Evolutionary conservation across 352 stramenopile genomes (phyloP), one percentile per base, ranked within the genome.

Genomic region (Aphanomyces astaci): DNA sequence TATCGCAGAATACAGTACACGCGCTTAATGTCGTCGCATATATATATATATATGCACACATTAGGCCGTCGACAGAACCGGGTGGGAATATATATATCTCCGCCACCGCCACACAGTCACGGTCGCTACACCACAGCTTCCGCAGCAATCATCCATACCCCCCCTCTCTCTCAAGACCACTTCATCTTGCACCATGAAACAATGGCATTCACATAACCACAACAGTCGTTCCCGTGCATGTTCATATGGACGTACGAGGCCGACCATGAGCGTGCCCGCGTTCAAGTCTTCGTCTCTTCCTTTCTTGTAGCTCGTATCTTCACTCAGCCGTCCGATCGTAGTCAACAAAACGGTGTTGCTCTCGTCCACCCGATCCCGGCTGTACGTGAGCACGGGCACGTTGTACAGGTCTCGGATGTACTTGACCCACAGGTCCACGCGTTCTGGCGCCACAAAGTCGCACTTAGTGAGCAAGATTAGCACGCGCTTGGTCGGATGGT

Each of bases 401-500:
- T 28, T 32, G 36, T 68, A 68, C n/a, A 40, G 62, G 1, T 36
- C 15, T 52, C 78, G 66, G 22, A 68, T 46, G 56, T 71, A 71
- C 10, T n/a, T 2, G 22, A 71, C 30, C 64, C 64, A 71, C 33
- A 24, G n/a, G 1, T 24, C 43, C 7, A 65, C 17, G 7, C 53
- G 53, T 3, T 71, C 64, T 3, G 46, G 27, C 0, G 53, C 32
- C 4, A 71, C 40, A 67, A 71, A 52, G 22, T 71, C 64, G 4
- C 27, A 53, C 22, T 71, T 71, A 15, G 53, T 71, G 4, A 71
- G 56, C 17, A 64, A 25, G 36, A 71, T 64, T 31, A 71, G 46
- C 27, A 71, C 48, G 22, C 57, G 53, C 36, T 71, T 71, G 19
- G 70, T 73, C 15, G 79, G 78, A 15, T 76, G 75, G 0, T 76